Evolutionary conservation across 257 asterid species (phyloP), one percentile per base, ranked within the genome.

Genomic region (Pogostemon cablin): DNA sequence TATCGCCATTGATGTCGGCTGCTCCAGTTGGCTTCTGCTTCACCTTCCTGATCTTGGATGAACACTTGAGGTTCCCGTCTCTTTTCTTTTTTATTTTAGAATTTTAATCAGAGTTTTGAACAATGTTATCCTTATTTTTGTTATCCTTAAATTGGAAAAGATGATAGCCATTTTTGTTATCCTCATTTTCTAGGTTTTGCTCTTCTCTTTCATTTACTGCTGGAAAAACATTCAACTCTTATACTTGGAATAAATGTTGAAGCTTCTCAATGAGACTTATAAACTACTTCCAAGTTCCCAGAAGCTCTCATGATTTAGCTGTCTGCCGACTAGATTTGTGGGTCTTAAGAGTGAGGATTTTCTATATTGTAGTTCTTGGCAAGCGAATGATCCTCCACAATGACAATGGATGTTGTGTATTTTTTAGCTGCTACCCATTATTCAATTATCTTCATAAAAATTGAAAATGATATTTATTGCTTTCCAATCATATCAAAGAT

Each of bases 361-460:
- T 65, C 60, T 3, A 2, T 9, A 10, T 42, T 41, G 15, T 49
- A 40, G 54, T 57, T 57, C 12, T 34, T 63, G 70, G 49, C 74
- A 2, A 72, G 7, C 5, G 43, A 62, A 39, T 50, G 40, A 55
- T 35, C 53, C 40, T 43, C 58, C 53, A 38, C 5, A 8, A 11
- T 35, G 68, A 52, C 11, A 32, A 43, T 42, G 7, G 12, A 37
- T 46, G 62, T 61, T 61, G 52, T 15, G 3, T 56, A 3, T 39
- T 38, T 10, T 41, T 40, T 17, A 3, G 68, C 4, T 64, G 65
- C 79, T 52, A 65, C 37, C 35, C 2, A 48, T 68, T 49, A 42
- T 57, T 67, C 39, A 48, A 54, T 47, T 49, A 9, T 61, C 47
- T n/a, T 59, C 47, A 44, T 32, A 39, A 53, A 6, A 41, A 63